Evolutionary conservation across 2,329 filamentous ascomycete genomes (phyloP).

Genomic region (Clarireedia sp.): DNA sequence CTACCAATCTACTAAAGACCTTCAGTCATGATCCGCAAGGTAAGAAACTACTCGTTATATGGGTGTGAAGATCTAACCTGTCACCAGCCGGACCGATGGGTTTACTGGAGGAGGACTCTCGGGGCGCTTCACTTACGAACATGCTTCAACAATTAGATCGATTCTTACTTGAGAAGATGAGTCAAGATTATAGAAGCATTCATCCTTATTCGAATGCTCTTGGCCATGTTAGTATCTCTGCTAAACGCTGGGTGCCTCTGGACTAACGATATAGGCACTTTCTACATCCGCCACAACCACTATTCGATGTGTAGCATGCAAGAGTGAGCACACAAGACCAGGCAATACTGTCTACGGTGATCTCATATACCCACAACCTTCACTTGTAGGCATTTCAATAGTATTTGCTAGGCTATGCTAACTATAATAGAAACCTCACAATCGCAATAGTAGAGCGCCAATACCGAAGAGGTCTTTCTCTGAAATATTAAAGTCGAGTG

Average conservation of each 20-base stretch:
- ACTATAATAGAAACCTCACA: slow-evolving; percentile 36
- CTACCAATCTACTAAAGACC: slow-evolving; percentile 87
- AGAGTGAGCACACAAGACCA: slow-evolving; percentile 74
- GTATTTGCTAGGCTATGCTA: slow-evolving; percentile 9
- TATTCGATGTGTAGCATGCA: slow-evolving; percentile 80
- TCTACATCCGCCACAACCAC: slow-evolving; percentile 63
- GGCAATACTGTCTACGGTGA: slow-evolving; percentile 79
- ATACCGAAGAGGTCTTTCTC: slow-evolving; percentile 64
- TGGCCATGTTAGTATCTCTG: slow-evolving; percentile 49
- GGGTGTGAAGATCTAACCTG: slow-evolving; percentile 15
- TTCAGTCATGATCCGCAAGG: slow-evolving; percentile 77
- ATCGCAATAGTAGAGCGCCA: slow-evolving; percentile 43
- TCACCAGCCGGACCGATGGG: slow-evolving; percentile 59
- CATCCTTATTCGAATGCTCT: slow-evolving; percentile 54
- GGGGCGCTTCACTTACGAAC: slow-evolving; percentile 62
- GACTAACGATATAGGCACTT: slow-evolving; percentile 40
- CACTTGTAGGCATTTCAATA: slow-evolving; percentile 15
- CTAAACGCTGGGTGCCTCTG: background rate
- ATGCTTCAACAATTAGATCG: slow-evolving; percentile 83
- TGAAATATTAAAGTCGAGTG: slow-evolving; percentile 82
- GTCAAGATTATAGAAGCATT: slow-evolving; percentile 66
- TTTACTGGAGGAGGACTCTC: slow-evolving; percentile 75
- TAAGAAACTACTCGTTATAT: slow-evolving; percentile 25
- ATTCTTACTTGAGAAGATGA: slow-evolving; percentile 77
- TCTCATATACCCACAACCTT: slow-evolving; percentile 61